These are phyloP conservation scores for Cystobasidium ongulense DNA, from an alignment of 768 basidiomycete genomes.

Conservation along the genomic window DNA sequence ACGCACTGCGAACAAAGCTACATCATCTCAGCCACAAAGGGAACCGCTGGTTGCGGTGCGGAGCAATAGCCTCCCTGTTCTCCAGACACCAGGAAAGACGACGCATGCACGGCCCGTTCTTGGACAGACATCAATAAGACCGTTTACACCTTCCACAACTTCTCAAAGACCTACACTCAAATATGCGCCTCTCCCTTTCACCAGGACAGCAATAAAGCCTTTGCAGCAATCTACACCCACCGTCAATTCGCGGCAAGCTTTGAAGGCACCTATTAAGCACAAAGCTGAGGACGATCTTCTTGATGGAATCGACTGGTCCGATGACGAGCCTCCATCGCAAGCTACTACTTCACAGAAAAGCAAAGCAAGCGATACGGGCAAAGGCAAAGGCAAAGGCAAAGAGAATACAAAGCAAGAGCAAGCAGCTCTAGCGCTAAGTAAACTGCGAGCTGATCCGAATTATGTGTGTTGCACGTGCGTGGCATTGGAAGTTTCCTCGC, in stretches of 20 bases:
- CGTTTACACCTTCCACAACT: not conserved
- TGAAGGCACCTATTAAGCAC: not conserved
- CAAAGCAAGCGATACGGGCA: not conserved
- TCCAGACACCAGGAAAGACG: not conserved
- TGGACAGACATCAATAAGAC: not conserved
- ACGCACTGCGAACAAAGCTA: not conserved
- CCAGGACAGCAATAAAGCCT: not conserved
- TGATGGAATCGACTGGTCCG: constrained; percentile 13
- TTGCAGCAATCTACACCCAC: not conserved
- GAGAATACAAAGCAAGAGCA: not conserved
- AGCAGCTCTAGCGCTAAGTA: not conserved
- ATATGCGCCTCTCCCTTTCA: not conserved
- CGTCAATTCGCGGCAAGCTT: not conserved
- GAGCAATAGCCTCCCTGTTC: not conserved
- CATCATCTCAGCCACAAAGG: not conserved
- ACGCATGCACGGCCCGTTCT: not conserved
- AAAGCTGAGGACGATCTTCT: not conserved
- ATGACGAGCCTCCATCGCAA: not conserved
- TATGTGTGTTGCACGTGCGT: not conserved
- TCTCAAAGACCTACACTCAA: not conserved
- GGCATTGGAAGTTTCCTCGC: not conserved
- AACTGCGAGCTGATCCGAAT: not conserved
- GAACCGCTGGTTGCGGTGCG: not conserved
- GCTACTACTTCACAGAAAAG: not conserved
- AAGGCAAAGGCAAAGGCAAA: not conserved